Evolutionary conservation across 2,329 filamentous ascomycete genomes (phyloP).

Genomic region (Pyrenophora teres): DNA sequence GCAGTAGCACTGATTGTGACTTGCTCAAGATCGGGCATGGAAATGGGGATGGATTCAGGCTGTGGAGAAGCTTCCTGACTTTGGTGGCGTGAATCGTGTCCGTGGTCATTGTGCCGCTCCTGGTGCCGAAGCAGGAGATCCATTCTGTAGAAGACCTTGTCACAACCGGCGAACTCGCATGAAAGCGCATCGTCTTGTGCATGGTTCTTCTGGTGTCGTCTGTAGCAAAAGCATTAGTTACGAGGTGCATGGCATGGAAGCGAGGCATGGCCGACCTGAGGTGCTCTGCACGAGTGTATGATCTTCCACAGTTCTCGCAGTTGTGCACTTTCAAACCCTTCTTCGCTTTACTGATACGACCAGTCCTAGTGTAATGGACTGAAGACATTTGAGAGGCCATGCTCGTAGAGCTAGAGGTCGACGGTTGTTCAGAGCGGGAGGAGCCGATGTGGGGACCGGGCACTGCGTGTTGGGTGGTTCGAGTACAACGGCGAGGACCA

Average conservation of each 20-base stretch:
- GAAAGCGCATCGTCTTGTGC: constrained; percentile 47
- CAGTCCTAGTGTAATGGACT: constrained; percentile 52
- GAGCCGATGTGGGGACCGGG: constrained; percentile 32
- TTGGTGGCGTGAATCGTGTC: constrained; percentile 29
- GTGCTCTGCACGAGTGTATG: constrained; percentile 55
- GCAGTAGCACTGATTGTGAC: constrained; percentile 19
- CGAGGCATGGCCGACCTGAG: constrained; percentile 42
- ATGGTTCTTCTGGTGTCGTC: constrained; percentile 55
- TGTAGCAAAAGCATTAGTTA: constrained; percentile 22
- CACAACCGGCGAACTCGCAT: constrained; percentile 50
- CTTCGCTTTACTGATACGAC: constrained; percentile 54
- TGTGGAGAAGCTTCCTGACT: constrained; percentile 36
- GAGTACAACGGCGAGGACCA: constrained; percentile 36
- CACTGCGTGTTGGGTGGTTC: constrained; percentile 27
- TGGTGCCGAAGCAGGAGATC: constrained; percentile 53
- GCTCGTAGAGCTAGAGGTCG: constrained; percentile 36
- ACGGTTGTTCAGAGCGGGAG: constrained; percentile 40
- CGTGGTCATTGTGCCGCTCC: constrained; percentile 48
- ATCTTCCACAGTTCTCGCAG: constrained; percentile 52
- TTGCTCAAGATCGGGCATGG: constrained; percentile 22
- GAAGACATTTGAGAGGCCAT: constrained; percentile 34
- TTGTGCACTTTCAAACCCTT: constrained; percentile 54
- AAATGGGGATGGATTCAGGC: constrained; percentile 8
- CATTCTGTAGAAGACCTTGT: constrained; percentile 51
- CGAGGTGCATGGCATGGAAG: neutral